Evolutionary conservation across 306 rosid genomes (phyloP).

Genomic region (Pachyrhizus erosus): DNA sequence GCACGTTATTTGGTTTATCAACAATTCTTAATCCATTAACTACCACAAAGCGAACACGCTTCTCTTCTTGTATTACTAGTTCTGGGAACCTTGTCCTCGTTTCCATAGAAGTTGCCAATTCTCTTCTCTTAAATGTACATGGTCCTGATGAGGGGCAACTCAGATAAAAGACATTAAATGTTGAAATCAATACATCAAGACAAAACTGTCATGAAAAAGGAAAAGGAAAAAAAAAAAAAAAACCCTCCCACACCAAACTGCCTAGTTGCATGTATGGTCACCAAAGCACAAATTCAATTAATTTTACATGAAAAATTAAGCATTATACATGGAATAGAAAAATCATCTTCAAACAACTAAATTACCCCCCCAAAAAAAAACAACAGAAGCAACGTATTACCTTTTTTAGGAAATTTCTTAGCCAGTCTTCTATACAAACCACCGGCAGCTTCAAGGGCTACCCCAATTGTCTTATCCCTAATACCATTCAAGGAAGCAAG

Average conservation of each 20-base stretch:
- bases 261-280: background rate
- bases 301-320: background rate
- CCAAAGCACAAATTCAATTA: background rate
- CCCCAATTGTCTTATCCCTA: slow-evolving; percentile 93
- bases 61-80: slow-evolving; percentile 92
- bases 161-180: slow-evolving; percentile 28
- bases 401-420: slow-evolving; percentile 93
- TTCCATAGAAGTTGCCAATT: slow-evolving; percentile 90
- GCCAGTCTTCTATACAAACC: slow-evolving; percentile 93
- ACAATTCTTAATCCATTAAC: slow-evolving; percentile 88
- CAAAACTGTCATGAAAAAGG: background rate
- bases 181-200: background rate
- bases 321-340: background rate
- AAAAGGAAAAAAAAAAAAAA: background rate
- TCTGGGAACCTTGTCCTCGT: slow-evolving; percentile 95
- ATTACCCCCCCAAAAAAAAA: background rate
- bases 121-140: slow-evolving; percentile 83
- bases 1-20: slow-evolving; percentile 76
- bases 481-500: slow-evolving; percentile 84
- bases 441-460: slow-evolving; percentile 98
- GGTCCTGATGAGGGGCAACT: slow-evolving; percentile 61
- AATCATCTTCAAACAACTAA: background rate
- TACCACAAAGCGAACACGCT: slow-evolving; percentile 95
- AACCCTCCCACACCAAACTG: background rate
- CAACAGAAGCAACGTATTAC: slow-evolving; percentile 44